Conservation (phyloP, 1,284 basidiomycete genomes). For the Apiotrichum laibachii region DNA sequence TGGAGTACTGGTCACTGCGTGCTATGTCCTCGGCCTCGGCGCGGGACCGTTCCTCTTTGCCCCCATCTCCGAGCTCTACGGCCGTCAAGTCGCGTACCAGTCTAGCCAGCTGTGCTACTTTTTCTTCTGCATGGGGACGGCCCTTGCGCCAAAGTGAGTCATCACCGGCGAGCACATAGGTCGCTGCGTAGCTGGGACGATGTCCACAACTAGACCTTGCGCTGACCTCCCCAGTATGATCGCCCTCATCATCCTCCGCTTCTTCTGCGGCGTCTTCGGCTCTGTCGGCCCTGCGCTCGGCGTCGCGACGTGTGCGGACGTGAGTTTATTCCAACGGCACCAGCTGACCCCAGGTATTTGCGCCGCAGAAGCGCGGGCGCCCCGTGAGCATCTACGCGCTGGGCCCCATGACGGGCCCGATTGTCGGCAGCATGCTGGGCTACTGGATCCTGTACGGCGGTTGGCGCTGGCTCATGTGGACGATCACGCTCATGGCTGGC, state of each 20-base stretch:
- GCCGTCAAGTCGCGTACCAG: constrained; percentile 51
- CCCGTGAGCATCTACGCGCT: constrained; percentile 48
- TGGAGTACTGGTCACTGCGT: constrained; percentile 38
- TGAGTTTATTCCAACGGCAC: constrained; percentile 18
- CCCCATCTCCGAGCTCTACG: constrained; percentile 53
- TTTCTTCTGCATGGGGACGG: constrained; percentile 43
- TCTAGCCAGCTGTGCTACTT: constrained; percentile 37
- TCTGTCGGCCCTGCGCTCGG: constrained; percentile 48
- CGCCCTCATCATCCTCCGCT: constrained; percentile 42
- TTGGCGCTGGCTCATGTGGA: constrained; percentile 50
- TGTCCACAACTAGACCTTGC: not conserved
- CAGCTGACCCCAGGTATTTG: constrained; percentile 27
- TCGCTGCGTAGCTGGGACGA: too few species aligned
- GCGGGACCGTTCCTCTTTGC: constrained; percentile 54
- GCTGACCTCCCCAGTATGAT: constrained; percentile 32
- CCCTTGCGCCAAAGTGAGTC: constrained; percentile 41
- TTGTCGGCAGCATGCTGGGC: constrained; percentile 46
- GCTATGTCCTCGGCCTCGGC: constrained; percentile 48
- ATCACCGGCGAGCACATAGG: not conserved
- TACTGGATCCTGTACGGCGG: constrained; percentile 43
- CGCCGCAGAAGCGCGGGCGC: constrained; percentile 40
- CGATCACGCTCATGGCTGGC: constrained; percentile 41
- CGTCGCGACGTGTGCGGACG: constrained; percentile 49
- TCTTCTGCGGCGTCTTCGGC: constrained; percentile 45
- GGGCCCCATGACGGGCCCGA: constrained; percentile 47